Conservation (phyloP, 352 stramenopile species). For the Phytopythium litorale region DNA sequence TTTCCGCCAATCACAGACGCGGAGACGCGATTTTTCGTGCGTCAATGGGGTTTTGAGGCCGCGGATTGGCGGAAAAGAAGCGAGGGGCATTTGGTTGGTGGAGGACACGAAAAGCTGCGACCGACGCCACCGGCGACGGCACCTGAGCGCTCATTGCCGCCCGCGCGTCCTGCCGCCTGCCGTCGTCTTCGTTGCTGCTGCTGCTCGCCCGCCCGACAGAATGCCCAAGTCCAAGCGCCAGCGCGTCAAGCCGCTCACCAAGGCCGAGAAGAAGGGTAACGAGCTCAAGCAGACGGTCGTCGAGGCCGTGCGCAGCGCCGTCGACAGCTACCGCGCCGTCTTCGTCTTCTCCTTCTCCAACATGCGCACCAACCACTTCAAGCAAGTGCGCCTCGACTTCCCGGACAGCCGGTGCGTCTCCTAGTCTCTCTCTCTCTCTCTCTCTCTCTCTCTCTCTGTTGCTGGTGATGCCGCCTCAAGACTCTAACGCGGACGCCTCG, state of each 20-base stretch:
- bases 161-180: not conserved
- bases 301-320: slow-evolving; percentile 89
- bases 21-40: not conserved
- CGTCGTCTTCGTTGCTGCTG: not conserved
- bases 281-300: slow-evolving; percentile 96
- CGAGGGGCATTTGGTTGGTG: slow-evolving; percentile 51
- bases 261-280: slow-evolving; percentile 95
- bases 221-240: slow-evolving; percentile 90
- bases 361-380: slow-evolving; percentile 98
- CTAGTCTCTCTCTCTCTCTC: not conserved
- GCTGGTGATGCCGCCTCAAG: not conserved
- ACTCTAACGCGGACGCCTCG: too few species aligned
- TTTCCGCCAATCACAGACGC: slow-evolving; percentile 37
- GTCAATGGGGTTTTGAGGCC: not conserved
- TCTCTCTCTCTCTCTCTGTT: not conserved
- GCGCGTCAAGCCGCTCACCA: slow-evolving; percentile 90
- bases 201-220: not conserved
- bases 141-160: not conserved
- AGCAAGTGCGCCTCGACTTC: slow-evolving; percentile 97
- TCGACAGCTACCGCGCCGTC: slow-evolving; percentile 91
- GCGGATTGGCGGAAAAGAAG: slow-evolving; percentile 42
- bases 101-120: slow-evolving; percentile 19
- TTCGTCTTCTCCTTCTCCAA: slow-evolving; percentile 98
- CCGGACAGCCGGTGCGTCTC: slow-evolving; percentile 80
- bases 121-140: not conserved